These are phyloP conservation scores for Penicillium sp. DNA, from an alignment of 2,329 filamentous ascomycete species.

Conservation along the genomic window DNA sequence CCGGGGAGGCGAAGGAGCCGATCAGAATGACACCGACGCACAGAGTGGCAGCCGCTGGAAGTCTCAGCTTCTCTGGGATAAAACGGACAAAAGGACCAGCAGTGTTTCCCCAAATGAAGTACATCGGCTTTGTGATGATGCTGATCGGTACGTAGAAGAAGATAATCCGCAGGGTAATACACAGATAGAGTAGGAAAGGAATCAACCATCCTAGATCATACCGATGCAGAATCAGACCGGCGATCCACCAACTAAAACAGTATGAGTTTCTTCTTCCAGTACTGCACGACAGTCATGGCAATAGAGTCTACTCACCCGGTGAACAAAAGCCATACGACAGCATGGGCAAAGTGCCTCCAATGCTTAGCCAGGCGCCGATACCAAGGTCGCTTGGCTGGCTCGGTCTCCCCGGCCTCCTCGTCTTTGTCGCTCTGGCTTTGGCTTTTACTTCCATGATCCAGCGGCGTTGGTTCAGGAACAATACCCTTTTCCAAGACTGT, in stretches of 20 bases:
- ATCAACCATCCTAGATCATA: slow-evolving; percentile 73
- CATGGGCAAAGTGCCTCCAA: slow-evolving; percentile 40
- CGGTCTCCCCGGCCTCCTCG: slow-evolving; percentile 37
- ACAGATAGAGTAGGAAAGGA: slow-evolving; percentile 75
- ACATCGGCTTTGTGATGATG: slow-evolving; percentile 60
- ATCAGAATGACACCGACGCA: slow-evolving; percentile 69
- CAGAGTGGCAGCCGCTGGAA: slow-evolving; percentile 56
- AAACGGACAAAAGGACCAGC: slow-evolving; percentile 53
- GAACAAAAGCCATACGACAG: slow-evolving; percentile 46
- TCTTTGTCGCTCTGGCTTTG: slow-evolving; percentile 27
- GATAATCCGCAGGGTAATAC: slow-evolving; percentile 65
- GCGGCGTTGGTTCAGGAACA: slow-evolving; percentile 32
- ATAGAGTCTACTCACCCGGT: slow-evolving; percentile 45
- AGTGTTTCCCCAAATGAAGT: slow-evolving; percentile 61
- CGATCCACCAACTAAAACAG: slow-evolving; percentile 64
- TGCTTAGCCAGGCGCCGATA: slow-evolving; percentile 26
- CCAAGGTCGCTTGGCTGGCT: slow-evolving; percentile 27
- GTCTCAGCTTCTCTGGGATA: slow-evolving; percentile 62
- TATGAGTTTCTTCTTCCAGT: slow-evolving; percentile 18
- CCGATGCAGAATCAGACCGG: slow-evolving; percentile 65
- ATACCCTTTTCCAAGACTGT: slow-evolving; percentile 38
- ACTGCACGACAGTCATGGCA: too few relatives aligned
- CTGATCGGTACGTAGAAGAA: slow-evolving; percentile 67
- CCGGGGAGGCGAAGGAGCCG: slow-evolving; percentile 67
- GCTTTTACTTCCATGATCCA: slow-evolving; percentile 35